phyloP scores from a whole-genome alignment of 306 rosid genomes.

The Spatholobus suberectus region DNA sequence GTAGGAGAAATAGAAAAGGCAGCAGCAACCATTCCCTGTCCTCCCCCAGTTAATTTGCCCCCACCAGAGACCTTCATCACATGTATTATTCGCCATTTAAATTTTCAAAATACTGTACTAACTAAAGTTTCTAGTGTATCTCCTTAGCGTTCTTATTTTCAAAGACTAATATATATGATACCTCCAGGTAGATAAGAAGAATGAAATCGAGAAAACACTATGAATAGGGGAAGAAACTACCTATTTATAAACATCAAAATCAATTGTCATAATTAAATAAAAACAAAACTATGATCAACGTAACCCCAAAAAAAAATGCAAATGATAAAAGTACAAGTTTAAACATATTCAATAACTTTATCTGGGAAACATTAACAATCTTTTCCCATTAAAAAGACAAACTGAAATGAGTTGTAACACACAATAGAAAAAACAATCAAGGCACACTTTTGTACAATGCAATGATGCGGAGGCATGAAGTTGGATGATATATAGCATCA shows the following conservation, averaged over 20 bases:
- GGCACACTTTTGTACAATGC: conserved; percentile 18
- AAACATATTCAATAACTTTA: neutral
- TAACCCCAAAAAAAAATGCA: neutral
- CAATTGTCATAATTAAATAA: neutral
- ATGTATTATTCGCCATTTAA: neutral
- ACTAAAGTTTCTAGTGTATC: neutral
- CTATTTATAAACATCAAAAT: neutral
- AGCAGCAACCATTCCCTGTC: neutral
- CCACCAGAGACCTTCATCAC: neutral
- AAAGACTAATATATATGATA: neutral
- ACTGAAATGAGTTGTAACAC: conserved; percentile 32
- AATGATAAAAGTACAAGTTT: neutral
- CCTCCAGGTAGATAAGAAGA: neutral
- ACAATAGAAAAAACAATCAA: conserved; percentile 2
- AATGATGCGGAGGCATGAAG: conserved; percentile 30
- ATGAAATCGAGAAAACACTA: neutral
- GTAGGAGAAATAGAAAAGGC: neutral
- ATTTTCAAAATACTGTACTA: neutral
- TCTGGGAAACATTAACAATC: neutral
- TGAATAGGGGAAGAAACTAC: neutral
- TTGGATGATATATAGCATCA: conserved; percentile 18
- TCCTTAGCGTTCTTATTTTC: neutral
- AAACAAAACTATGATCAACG: neutral
- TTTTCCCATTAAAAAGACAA: conserved; percentile 6
- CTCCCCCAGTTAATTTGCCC: neutral